These are phyloP conservation scores for Candida mesenterica DNA, from an alignment of 1,139 yeast genomes.

Conservation along the genomic window DNA sequence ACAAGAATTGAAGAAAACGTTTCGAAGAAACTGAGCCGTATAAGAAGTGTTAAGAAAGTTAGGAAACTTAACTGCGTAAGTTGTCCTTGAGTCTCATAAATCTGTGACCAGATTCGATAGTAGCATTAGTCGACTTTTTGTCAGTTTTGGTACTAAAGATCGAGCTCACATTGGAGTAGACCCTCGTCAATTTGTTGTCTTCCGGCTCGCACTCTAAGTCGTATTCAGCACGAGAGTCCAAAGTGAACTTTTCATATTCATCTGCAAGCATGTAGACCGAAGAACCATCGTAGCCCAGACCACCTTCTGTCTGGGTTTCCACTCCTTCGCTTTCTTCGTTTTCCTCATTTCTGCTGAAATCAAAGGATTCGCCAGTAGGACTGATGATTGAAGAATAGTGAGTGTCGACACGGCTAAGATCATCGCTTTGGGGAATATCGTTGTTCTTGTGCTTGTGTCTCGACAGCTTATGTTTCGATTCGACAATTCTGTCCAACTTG, in stretches of 20 bases:
- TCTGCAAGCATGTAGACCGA: background rate
- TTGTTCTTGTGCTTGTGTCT: no score
- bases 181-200: constrained; percentile 11
- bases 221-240: background rate
- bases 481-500: background rate
- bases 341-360: no score
- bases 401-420: background rate
- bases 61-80: no score
- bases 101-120: no score
- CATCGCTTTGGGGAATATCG: background rate
- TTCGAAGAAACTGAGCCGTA: no score
- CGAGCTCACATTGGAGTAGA: constrained; percentile 23
- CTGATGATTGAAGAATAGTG: background rate
- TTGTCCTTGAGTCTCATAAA: no score
- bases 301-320: constrained; percentile 3
- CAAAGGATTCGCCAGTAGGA: no score
- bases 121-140: constrained; percentile 2
- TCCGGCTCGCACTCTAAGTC: constrained; percentile 3
- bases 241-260: background rate
- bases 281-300: constrained; percentile 6
- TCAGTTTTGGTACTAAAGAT: constrained; percentile 19
- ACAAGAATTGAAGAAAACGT: constrained; percentile 4
- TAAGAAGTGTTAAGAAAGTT: no score
- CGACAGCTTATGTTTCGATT: no score
- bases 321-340: background rate